Percentiles rank a stretch among this genome's conserved stretches.
Conservation (phyloP, 257 asterid genomes). For the Przewalskia tangutica region DNA sequence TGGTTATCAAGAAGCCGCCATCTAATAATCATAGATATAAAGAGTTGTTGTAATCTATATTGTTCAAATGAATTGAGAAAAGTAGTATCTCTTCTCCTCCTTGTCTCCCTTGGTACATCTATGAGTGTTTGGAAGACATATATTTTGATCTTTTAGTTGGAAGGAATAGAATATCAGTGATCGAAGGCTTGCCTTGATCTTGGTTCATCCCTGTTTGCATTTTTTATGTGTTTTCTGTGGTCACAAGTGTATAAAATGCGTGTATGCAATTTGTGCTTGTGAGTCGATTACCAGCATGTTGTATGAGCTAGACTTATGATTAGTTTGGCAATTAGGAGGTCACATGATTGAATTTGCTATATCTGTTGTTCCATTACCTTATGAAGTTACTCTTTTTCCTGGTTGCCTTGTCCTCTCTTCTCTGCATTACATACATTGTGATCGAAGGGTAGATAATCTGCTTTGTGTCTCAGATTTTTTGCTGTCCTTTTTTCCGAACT, state of each 20-base stretch:
- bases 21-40: background rate
- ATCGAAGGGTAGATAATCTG: background rate
- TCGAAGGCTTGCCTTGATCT: background rate
- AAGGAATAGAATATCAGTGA: background rate
- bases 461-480: background rate
- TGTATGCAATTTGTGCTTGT: background rate
- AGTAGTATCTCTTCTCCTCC: background rate
- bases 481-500: background rate
- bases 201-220: background rate
- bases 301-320: background rate
- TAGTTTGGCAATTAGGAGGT: background rate
- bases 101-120: background rate
- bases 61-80: background rate
- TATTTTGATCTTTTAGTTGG: background rate
- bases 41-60: background rate
- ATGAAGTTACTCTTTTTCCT: background rate
- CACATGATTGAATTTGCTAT: background rate
- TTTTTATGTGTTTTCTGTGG: background rate
- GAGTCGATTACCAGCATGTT: background rate
- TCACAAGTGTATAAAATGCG: background rate
- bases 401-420: background rate
- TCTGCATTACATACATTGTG: background rate
- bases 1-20: too few species aligned
- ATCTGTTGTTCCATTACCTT: background rate
- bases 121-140: background rate